Base-by-base conservation (phyloP, 179 eudicot species). In the Silene vulgaris region DNA sequence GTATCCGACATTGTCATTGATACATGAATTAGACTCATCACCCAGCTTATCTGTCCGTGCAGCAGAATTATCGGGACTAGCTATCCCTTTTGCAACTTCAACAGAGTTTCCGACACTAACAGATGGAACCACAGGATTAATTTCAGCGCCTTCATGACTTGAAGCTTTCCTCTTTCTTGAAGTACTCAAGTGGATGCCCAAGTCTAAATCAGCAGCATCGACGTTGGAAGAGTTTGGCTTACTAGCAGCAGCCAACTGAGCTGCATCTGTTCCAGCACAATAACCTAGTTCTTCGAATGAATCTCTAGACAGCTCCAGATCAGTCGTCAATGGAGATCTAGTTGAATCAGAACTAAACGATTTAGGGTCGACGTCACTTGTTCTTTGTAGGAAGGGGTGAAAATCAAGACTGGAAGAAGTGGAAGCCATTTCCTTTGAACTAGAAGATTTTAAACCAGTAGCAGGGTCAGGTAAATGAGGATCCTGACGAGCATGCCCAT, bases 341-440 rank as follows among this genome's bases (percentile, higher is more conserved):
- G 77, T 75, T 75, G 85, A 60, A 67, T 65, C 28, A 68, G 85
- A 73, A 69, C 37, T 76, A 26, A 60, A 60, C 16, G 82, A 72
- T 71, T 74, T 74, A 45, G 76, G 52, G 81, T 61, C 76, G 54
- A 75, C 72, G 68, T 78, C 87, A 52, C 82, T 82, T 67, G 76
- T 69, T 80, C 89, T 91, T 87, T 90, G 94, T 72, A 94, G 83
- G 75, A 94, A 88, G 16, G 97, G 98, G 74, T 94, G 98, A 80
- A 94, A 94, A 82, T 92, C 91, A 59, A 87, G 78, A 81, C 86
- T 82, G 71, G 75, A 82, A 23, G 90, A 74, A 29, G 80, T 61
- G n/a, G 81, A 69, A 69, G 74, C 65, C 59, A 66, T 72, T 66
- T 85, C 86, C 82, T 74, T 86, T 21, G 82, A 77, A 71, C 75